Conservation (phyloP, 2,329 filamentous ascomycete species). For the Penicillium sp. region DNA sequence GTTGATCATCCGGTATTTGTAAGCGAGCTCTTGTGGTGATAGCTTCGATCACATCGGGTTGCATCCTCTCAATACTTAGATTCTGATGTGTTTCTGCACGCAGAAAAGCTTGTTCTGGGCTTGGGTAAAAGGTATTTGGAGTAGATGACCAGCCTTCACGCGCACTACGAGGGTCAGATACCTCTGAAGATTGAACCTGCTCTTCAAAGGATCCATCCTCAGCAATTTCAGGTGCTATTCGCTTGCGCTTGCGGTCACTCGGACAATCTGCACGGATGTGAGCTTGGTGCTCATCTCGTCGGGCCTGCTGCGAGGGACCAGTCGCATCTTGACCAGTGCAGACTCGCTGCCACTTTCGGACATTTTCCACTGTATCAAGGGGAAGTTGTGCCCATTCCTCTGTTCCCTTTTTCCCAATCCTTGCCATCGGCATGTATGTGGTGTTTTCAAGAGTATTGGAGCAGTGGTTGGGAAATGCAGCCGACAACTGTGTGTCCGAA, state of each 20-base stretch:
- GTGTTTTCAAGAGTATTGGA: conserved; percentile 4
- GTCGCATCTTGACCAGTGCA: conserved; percentile 13
- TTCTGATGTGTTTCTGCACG: not conserved
- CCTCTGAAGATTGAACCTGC: not conserved
- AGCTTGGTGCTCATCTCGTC: not conserved
- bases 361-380: conserved; percentile 33
- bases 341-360: conserved; percentile 40
- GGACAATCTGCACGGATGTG: not conserved
- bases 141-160: not conserved
- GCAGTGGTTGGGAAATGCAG: conserved; percentile 18
- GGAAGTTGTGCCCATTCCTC: conserved; percentile 44
- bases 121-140: not conserved
- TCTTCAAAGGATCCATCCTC: too few species aligned
- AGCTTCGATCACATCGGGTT: not conserved
- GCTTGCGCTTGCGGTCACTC: not conserved
- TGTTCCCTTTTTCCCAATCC: conserved; percentile 33
- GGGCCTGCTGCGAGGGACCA: not conserved
- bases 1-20: not conserved
- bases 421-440: conserved; percentile 23
- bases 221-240: not conserved
- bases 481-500: conserved; percentile 34
- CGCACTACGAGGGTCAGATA: not conserved
- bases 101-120: not conserved
- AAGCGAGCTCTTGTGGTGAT: not conserved
- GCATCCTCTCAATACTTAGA: not conserved